Evolutionary conservation across 2,329 filamentous ascomycete genomes (phyloP).

Genomic region (Penicillium sp.): DNA sequence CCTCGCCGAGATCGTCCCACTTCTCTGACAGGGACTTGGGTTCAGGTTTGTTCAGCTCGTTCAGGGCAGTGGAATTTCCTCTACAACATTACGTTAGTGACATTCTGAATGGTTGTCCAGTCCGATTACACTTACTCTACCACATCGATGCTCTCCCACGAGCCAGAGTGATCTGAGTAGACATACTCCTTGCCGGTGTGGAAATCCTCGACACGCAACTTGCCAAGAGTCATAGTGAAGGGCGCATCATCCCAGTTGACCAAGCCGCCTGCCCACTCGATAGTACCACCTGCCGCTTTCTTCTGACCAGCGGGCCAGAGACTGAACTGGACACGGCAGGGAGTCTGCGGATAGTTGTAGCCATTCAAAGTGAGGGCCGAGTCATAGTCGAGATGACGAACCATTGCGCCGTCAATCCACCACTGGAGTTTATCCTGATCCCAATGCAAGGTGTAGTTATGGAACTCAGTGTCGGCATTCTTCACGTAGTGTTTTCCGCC

Average conservation of each 20-base stretch:
- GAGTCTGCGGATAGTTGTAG: slow-evolving; percentile 67
- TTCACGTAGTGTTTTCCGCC: slow-evolving; percentile 70
- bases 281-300: slow-evolving; percentile 45
- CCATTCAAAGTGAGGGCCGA: slow-evolving; percentile 54
- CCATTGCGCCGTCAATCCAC: slow-evolving; percentile 60
- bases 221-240: slow-evolving; percentile 72
- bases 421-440: slow-evolving; percentile 63
- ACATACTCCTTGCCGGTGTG: slow-evolving; percentile 64
- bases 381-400: slow-evolving; percentile 61
- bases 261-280: slow-evolving; percentile 67
- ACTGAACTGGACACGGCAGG: slow-evolving; percentile 69
- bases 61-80: slow-evolving; percentile 59
- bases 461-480: slow-evolving; percentile 55
- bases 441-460: slow-evolving; percentile 63
- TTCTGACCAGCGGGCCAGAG: slow-evolving; percentile 64
- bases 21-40: slow-evolving; percentile 39
- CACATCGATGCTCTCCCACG: slow-evolving; percentile 65
- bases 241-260: slow-evolving; percentile 66
- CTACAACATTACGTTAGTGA: slow-evolving; percentile 45
- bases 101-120: too few relatives aligned
- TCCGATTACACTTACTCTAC: slow-evolving; percentile 31
- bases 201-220: slow-evolving; percentile 57
- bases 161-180: slow-evolving; percentile 62
- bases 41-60: slow-evolving; percentile 37
- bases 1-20: slow-evolving; percentile 46